Percentiles rank a stretch among this genome's conserved stretches.
phyloP scores from a whole-genome alignment of 1,284 basidiomycete genomes.

The Ceratobasidium sp. region DNA sequence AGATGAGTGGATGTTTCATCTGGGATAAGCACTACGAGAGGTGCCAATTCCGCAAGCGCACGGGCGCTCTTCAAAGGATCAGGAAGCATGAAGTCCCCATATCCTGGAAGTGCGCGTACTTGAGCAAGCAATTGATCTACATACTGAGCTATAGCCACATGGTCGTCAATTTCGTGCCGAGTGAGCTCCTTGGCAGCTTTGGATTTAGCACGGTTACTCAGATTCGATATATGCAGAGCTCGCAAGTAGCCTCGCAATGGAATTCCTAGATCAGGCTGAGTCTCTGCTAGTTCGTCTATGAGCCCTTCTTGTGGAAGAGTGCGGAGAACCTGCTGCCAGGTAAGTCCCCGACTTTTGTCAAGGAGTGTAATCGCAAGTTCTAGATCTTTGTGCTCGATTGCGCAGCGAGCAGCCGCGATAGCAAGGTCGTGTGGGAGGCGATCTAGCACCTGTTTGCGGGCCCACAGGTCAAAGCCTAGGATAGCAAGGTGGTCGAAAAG shows the following conservation, averaged over 20 bases:
- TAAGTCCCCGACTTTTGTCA: slow-evolving; percentile 23
- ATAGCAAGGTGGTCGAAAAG: background rate
- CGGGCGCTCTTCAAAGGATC: slow-evolving; percentile 5
- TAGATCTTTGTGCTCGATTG: background rate
- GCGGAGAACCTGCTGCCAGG: slow-evolving; percentile 9
- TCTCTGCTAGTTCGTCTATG: background rate
- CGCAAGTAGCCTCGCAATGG: slow-evolving; percentile 12
- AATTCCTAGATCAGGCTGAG: background rate
- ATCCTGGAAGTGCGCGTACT: background rate
- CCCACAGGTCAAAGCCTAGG: slow-evolving; percentile 20
- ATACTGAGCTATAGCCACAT: background rate
- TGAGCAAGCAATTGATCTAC: background rate
- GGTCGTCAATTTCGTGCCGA: slow-evolving; percentile 1
- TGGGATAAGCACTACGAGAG: slow-evolving; percentile 13
- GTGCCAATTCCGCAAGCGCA: background rate
- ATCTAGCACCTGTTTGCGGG: slow-evolving; percentile 7
- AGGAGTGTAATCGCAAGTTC: slow-evolving; percentile 17
- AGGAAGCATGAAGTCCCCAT: slow-evolving; percentile 7
- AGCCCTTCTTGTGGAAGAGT: background rate
- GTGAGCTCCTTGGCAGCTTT: background rate
- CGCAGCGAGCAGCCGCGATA: slow-evolving; percentile 3
- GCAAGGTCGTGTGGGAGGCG: slow-evolving; percentile 8
- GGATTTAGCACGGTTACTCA: slow-evolving; percentile 3
- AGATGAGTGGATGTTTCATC: slow-evolving; percentile 3
- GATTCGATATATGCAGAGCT: slow-evolving; percentile 8